Base-by-base conservation (phyloP, 2,329 filamentous ascomycete genomes). In the Cadophora sp. region DNA sequence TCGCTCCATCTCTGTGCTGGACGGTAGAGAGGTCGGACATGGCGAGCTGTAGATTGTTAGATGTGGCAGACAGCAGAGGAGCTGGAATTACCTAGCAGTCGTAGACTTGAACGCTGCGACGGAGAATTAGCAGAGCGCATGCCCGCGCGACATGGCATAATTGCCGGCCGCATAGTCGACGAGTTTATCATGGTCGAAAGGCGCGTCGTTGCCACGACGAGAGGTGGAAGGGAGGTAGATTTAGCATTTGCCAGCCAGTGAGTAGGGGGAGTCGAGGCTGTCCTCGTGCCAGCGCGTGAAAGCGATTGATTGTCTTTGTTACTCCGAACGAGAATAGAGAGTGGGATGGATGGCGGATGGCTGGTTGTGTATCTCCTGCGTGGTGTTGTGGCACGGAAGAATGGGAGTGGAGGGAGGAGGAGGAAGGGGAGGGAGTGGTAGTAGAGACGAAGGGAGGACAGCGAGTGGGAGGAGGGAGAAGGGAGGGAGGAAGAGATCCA, bases 101-200 rank as follows among this genome's bases (percentile, higher is more conserved):
- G 59, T 47, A 70, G 22, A 47, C 64, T 66, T 39, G 64, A 58
- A 24, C 63, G 64, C 51, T 61, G 66, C 2, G 64, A 66, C 16
- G 53, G 50, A 27, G 61, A 30, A 41, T 56, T 60, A 18, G 62
- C 62, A 61, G 69, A 62, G 16, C 59, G 66, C 7, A 69, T 67
- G 64, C 71, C 70, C 67, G 72, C 71, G 65, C 73, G 73, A 72
- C 70, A 74, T 45, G 71, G 68, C 14, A 66, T 59, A 18, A 71
- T 45, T 63, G 70, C 61, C 68, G 72, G 71, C 68, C 71, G 71
- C 71, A 73, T 70, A 9, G 64, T 71, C 62, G 66, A 67, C n/a
- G 68, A 70, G 53, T 47, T 70, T 73, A 73, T 74, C 73, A 74
- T 73, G 71, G 53, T 68, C 53, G 70, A 47, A 48, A 53, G 41